These are phyloP conservation scores for Saksenaea vasiformis DNA, from an alignment of 371 early-diverging fungal species.

Conservation along the genomic window DNA sequence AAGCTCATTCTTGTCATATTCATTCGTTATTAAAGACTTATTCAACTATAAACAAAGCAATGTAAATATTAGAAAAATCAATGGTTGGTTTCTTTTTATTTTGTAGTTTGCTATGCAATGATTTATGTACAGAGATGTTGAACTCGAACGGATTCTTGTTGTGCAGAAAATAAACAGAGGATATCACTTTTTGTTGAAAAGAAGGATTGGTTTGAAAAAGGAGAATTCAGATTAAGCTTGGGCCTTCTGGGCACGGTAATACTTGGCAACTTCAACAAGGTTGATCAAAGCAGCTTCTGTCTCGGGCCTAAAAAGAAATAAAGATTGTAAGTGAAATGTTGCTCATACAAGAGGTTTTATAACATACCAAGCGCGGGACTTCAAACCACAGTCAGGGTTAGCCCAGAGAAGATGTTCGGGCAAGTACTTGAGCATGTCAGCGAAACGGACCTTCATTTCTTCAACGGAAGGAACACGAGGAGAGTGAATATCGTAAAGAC, in stretches of 20 bases:
- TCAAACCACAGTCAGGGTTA: slow-evolving; percentile 98
- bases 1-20: no score
- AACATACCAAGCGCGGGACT: slow-evolving; percentile 87
- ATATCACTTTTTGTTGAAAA: slow-evolving; percentile 9
- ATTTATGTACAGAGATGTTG: slow-evolving; percentile 4
- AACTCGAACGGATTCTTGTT: not conserved
- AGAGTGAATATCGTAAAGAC: slow-evolving; percentile 96
- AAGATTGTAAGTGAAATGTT: not conserved
- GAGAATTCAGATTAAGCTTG: slow-evolving; percentile 7
- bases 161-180: not conserved
- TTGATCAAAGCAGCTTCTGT: slow-evolving; percentile 85
- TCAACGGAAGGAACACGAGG: slow-evolving; percentile 90
- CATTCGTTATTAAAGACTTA: no score
- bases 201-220: not conserved
- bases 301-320: slow-evolving; percentile 70
- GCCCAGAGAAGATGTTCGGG: slow-evolving; percentile 85
- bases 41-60: not conserved
- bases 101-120: not conserved
- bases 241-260: slow-evolving; percentile 55
- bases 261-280: slow-evolving; percentile 82
- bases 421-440: slow-evolving; percentile 77
- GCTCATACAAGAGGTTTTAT: slow-evolving; percentile 46
- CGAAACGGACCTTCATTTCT: slow-evolving; percentile 87
- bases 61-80: not conserved
- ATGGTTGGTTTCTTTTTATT: not conserved